phyloP scores from a whole-genome alignment of 1,284 basidiomycete genomes.

The Malassezia brasiliensis region DNA sequence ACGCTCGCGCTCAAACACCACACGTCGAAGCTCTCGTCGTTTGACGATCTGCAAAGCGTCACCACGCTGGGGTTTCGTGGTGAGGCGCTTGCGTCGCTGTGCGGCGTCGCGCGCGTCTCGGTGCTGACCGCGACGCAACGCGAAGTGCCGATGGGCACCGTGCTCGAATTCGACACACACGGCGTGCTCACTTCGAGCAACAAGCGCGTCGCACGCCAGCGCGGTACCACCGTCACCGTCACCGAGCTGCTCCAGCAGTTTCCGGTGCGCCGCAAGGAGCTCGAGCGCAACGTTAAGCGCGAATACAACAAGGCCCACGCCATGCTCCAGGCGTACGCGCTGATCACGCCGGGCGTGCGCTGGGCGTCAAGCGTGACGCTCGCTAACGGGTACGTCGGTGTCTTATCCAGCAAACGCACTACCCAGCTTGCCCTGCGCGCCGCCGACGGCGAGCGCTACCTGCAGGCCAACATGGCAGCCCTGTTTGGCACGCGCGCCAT shows the following conservation, averaged over 20 bases:
- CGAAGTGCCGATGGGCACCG: constrained; percentile 39
- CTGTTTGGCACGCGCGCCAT: constrained; percentile 77
- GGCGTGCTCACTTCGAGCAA: constrained; percentile 31
- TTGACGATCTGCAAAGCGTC: constrained; percentile 65
- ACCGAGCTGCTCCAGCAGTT: constrained; percentile 67
- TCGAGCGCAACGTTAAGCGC: constrained; percentile 77
- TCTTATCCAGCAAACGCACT: neutral
- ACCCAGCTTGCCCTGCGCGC: constrained; percentile 56
- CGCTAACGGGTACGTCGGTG: neutral
- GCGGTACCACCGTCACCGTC: constrained; percentile 75
- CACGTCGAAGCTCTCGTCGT: constrained; percentile 78
- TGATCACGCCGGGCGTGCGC: constrained; percentile 62
- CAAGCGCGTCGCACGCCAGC: constrained; percentile 60
- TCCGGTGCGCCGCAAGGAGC: constrained; percentile 83
- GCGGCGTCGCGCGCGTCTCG: constrained; percentile 62
- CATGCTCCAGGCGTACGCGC: constrained; percentile 76
- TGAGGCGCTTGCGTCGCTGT: constrained; percentile 86
- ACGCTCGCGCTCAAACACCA: constrained; percentile 78
- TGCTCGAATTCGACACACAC: constrained; percentile 28
- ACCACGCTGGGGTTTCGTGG: constrained; percentile 90
- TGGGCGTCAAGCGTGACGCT: constrained; percentile 57
- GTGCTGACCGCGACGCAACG: constrained; percentile 37
- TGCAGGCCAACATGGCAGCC: constrained; percentile 61
- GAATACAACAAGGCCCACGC: constrained; percentile 78
- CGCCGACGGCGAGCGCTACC: constrained; percentile 20